Evolutionary conservation across 768 basidiomycete genomes (phyloP).

Genomic region (Hygrocybe coccinea): DNA sequence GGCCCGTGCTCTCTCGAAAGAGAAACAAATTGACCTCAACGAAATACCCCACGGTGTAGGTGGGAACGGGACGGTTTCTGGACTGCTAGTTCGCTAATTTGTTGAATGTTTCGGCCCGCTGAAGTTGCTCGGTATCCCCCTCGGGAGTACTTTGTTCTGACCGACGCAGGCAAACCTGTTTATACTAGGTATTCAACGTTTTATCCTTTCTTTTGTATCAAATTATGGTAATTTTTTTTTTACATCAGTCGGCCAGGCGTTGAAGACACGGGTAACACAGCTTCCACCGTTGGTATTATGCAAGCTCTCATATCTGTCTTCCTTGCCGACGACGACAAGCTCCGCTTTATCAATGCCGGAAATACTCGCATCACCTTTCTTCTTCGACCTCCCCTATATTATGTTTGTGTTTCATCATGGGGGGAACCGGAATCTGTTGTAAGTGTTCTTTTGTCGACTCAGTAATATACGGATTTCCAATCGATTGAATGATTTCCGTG

Average conservation of each 20-base stretch:
- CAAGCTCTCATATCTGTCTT: constrained; percentile 96
- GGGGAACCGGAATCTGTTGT: constrained; percentile 96
- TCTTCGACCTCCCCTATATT: constrained; percentile 83
- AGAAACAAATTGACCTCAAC: constrained; percentile 30
- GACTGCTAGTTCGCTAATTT: constrained; percentile 7
- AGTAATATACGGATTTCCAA: neutral
- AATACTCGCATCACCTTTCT: constrained; percentile 81
- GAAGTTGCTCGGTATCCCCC: constrained; percentile 43
- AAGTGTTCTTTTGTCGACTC: constrained; percentile 31
- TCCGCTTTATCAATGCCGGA: constrained; percentile 80
- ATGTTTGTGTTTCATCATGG: constrained; percentile 87
- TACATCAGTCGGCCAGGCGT: constrained; percentile 44
- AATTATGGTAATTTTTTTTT: neutral
- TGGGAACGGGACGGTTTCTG: constrained; percentile 16
- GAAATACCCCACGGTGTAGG: constrained; percentile 41
- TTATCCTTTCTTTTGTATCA: neutral
- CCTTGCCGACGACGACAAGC: constrained; percentile 84
- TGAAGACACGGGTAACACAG: constrained; percentile 59
- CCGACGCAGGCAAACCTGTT: constrained; percentile 97
- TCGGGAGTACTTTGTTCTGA: constrained; percentile 87
- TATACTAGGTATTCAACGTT: constrained; percentile 65
- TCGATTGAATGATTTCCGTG: constrained; percentile 34
- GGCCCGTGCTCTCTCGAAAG: constrained; percentile 29
- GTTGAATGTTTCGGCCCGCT: constrained; percentile 6
- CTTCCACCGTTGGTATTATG: constrained; percentile 84